Conservation (phyloP, 192 early-diverging fungal species). For the Backusella mclennaniae region DNA sequence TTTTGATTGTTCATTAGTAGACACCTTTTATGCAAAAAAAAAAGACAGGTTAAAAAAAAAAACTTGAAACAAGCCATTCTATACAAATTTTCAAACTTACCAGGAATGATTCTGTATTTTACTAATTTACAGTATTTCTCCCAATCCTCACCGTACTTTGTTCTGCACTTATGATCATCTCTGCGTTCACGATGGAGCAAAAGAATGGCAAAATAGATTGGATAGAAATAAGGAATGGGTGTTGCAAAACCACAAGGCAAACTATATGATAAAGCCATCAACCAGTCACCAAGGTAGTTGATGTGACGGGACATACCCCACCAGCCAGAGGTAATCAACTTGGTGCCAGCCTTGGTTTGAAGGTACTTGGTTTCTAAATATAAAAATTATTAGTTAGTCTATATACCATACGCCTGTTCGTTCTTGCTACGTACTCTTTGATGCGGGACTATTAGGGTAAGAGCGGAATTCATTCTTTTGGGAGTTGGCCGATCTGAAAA, state of each 20-base stretch:
- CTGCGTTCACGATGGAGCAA: conserved; percentile 86
- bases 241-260: conserved; percentile 79
- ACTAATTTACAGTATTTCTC: conserved; percentile 79
- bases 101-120: conserved; percentile 83
- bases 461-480: conserved; percentile 91
- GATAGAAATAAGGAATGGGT: conserved; percentile 92
- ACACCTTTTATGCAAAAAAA: neutral
- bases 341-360: conserved; percentile 76
- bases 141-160: conserved; percentile 96
- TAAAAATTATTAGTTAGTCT: too few relatives aligned
- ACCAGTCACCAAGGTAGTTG: conserved; percentile 96
- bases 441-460: conserved; percentile 54
- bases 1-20: neutral
- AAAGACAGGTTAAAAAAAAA: neutral
- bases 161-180: conserved; percentile 87
- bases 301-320: conserved; percentile 94
- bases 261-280: conserved; percentile 89
- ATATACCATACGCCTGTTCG: too few relatives aligned
- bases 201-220: conserved; percentile 87
- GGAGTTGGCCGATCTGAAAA: conserved; percentile 88
- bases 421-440: conserved; percentile 42
- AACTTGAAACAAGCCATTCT: neutral
- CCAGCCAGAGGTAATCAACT: conserved; percentile 86
- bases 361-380: conserved; percentile 76
- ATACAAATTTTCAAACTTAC: conserved; percentile 11